Evolutionary conservation across 768 basidiomycete species (phyloP), one percentile per base, ranked within the genome.

Genomic region (Dentipellis sp.): DNA sequence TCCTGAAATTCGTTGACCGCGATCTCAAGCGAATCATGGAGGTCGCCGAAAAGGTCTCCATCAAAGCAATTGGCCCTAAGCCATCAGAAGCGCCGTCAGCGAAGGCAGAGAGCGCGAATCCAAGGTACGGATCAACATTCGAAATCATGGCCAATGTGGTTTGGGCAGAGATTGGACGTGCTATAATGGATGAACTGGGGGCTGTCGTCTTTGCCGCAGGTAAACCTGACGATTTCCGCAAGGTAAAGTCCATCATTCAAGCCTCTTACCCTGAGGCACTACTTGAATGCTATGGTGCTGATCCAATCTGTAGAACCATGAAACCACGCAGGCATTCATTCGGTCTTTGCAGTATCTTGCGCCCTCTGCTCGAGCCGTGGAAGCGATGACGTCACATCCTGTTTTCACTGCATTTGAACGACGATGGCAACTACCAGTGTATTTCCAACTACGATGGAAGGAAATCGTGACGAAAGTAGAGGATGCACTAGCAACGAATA

Each of bases 401-500:
- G 74, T 83, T 3, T 95, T 85, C 67, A 60, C 65, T 21, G 69
- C 83, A 1, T 97, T 98, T 65, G 82, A 88, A 65, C 78, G 81
- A 58, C 80, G 93, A 37, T 99, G 97, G 94, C 97, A 98, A 66
- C 78, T 99, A 2, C 90, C 92, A 1, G 88, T 98, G 9, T 98
- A 98, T 67, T 98, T 95, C 68, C 97, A 99, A 65, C 74, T 99
- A 58, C 80, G 95, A 46, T 95, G 94, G 92, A 97, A 97, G 70
- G 95, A 97, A 65, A 89, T 95, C 52, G 82, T 94, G 0, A 72
- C 78, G 0, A 76, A 74, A 51, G 71, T 97, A 14, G 97, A 99
- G 71, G 84, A 86, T 11, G 69, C 72, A 2, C 70, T 98, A 12
- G 65, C 69, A 16, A 64, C 65, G 17, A 68, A 72, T 21, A 69